A percentile compares a stretch with the other conserved stretches of the same genome.
phyloP scores from a whole-genome alignment of 495 filamentous ascomycete genomes.

The Hyaloscypha finlandica region DNA sequence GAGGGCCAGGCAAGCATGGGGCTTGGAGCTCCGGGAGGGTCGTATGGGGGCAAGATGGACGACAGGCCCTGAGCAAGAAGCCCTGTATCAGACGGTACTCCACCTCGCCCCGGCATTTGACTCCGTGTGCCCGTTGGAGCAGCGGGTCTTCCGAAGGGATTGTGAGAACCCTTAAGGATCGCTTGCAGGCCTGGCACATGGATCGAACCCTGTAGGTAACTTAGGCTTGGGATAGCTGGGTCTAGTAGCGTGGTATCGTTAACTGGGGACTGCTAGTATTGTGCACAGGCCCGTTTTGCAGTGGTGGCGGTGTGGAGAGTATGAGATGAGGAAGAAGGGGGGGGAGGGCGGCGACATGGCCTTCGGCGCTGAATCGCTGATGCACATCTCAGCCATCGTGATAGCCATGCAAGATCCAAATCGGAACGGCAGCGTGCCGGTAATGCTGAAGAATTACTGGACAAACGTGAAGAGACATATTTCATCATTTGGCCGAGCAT shows the following conservation, averaged over 20 bases:
- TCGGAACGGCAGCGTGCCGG: neutral
- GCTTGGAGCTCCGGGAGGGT: neutral
- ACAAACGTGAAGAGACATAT: neutral
- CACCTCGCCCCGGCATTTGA: conserved; percentile 19
- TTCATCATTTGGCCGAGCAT: neutral
- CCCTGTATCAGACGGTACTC: conserved; percentile 2
- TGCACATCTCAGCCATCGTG: conserved; percentile 1
- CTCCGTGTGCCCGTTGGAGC: conserved; percentile 9
- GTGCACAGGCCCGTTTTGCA: conserved; percentile 1
- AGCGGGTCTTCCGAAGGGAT: neutral
- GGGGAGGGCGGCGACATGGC: neutral
- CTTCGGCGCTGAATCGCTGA: neutral
- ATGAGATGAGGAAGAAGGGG: neutral
- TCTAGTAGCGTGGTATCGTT: neutral
- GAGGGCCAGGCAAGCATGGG: neutral
- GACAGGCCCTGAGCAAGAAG: neutral
- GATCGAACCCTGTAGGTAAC: neutral
- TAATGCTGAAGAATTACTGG: neutral
- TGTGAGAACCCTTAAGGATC: neutral
- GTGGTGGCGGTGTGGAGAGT: conserved; percentile 9
- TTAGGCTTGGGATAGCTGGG: neutral
- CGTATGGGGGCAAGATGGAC: neutral
- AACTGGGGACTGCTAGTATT: neutral
- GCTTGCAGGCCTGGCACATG: conserved; percentile 8
- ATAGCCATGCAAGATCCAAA: neutral